Base-by-base conservation (phyloP, 495 filamentous ascomycete species). In the Emericellopsis terricola region DNA sequence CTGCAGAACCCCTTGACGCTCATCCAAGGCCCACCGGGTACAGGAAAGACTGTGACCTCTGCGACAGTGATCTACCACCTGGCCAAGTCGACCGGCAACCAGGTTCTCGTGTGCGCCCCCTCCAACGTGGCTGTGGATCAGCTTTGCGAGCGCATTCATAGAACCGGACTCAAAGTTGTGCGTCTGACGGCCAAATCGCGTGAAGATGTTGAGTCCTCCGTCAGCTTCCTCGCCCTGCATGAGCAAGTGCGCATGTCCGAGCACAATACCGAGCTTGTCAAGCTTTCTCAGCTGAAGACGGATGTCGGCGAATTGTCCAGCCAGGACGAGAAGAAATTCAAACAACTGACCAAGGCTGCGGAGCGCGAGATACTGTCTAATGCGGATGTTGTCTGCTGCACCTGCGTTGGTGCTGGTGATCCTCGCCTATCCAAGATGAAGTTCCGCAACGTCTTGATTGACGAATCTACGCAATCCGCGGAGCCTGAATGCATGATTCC, bases 401-500 rank as follows among this genome's bases (percentile, higher is more conserved):
- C 89, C 40, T 99, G 89, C 46, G 89, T 99, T 52, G 89, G 89
- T 53, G 89, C 89, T 24, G 89, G 89, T 41, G 89, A 99, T 55
- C 89, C 89, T 38, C 78, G 89, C 42, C 71, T 99, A 24, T 68
- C 86, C 16, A 94, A 94, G 56, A 78, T 93, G 60, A 93, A 94
- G 50, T 99, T 99, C 66, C 44, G 89, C 28, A 99, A 92, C 30
- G 89, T 96, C 17, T 61, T 99, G 28, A 94, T 99, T 45, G 89
- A 99, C 49, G 89, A 99, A 51, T 94, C 86, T 16, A 99, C 89
- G 3, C 89, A 99, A 49, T 92, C 89, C n/a, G 89, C 89, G 7
- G 89, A 99, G 52, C 89, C 89, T 1, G 89, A 99, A 52, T 96
- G 91, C 56, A 94, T 96, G 87, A 99, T 99, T 47, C 89, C 89